Evolutionary conservation across 768 basidiomycete species (phyloP), one percentile per base, ranked within the genome.

Genomic region (Cystofilobasidium macerans): DNA sequence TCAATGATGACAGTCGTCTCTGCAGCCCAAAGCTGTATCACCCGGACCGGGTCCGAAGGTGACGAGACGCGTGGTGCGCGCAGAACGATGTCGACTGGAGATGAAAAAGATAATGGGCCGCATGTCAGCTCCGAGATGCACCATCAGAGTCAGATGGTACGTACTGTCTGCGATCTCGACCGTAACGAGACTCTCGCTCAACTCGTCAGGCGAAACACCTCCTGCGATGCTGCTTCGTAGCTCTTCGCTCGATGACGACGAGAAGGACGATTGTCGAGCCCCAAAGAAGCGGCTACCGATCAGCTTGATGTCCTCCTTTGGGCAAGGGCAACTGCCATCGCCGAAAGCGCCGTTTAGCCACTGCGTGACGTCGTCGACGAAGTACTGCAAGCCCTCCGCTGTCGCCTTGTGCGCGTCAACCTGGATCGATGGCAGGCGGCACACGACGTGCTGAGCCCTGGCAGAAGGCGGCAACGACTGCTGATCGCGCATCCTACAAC

Each of bases 311-410:
- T 58, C 57, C 22, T 58, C 57, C 40, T 28, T 58, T 13, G 57
- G 57, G 22, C 57, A 43, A 2, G 57, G 57, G 3, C 51, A 30
- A 22, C 51, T 54, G 16, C 69, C 72, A 60, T 71, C 72, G 6
- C 68, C 71, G 53, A 72, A 71, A 8, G 78, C 75, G 20, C 77
- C 79, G 60, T 87, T 86, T 4, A 86, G 71, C 59, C 86, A 80
- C 71, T 87, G 89, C n/a, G 84, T 78, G 32, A 85, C 73, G 72
- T 97, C 92, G 72, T 99, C 95, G 9, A 85, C 85, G 80, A 87
- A 89, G 71, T 85, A 86, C 74, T 97, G 91, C 22, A 98, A 74
- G 16, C 83, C 82, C 72, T 97, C 89, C 11, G 92, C 75, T 1
- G 78, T 68, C 7, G 77, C 72, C 74, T 97, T 94, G 13, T 82